Conservation (phyloP, 306 rosid species). For the Echinosophora koreensis region DNA sequence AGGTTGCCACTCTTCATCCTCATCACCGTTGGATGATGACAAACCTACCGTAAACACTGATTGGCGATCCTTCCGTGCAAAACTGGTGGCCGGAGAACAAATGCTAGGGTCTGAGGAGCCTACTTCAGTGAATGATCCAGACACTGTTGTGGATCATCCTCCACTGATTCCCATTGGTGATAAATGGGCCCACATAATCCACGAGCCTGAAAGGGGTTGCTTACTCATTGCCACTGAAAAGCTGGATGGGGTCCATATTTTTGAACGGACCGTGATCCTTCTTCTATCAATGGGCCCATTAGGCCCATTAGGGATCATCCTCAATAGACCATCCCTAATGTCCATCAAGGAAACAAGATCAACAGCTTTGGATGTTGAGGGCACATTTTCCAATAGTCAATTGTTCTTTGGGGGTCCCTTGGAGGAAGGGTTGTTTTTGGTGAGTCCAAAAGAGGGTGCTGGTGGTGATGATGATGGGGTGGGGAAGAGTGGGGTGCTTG, state of each 20-base stretch:
- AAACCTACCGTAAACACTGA: conserved; percentile 52
- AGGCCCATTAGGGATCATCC: conserved; percentile 83
- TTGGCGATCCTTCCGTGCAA: conserved; percentile 93
- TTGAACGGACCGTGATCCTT: conserved; percentile 78
- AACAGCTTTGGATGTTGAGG: conserved; percentile 65
- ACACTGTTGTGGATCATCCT: conserved; percentile 51
- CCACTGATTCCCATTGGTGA: conserved; percentile 65
- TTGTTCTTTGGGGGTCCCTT: conserved; percentile 92
- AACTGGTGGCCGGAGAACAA: conserved; percentile 70
- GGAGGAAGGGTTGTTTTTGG: conserved; percentile 76
- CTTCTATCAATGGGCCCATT: conserved; percentile 70
- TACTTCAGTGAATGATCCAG: conserved; percentile 55
- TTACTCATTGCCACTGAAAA: conserved; percentile 79
- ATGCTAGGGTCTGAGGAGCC: conserved; percentile 41
- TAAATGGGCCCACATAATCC: conserved; percentile 89
- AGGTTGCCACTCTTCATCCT: conserved; percentile 64
- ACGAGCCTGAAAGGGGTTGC: conserved; percentile 91
- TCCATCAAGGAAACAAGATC: conserved; percentile 88
- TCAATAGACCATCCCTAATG: conserved; percentile 85
- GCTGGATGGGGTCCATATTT: conserved; percentile 91
- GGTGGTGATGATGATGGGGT: conserved; percentile 52
- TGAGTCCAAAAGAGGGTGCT: conserved; percentile 62
- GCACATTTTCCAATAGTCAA: conserved; percentile 72
- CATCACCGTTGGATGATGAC: conserved; percentile 58
- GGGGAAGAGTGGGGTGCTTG: conserved; percentile 76